Conservation (phyloP, 2,329 filamentous ascomycete genomes). For the Amylocarpus encephaloides region DNA sequence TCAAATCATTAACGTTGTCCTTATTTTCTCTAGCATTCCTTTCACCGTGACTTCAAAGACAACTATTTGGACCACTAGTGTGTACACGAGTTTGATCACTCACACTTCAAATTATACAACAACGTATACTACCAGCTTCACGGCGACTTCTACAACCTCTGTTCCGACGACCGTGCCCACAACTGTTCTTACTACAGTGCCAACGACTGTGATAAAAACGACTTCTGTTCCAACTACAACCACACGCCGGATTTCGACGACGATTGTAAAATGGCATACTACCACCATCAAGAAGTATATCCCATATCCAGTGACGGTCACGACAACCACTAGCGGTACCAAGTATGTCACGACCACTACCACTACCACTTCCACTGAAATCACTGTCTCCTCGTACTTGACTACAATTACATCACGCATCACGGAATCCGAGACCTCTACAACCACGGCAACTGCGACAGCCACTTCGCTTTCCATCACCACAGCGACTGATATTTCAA, state of each 20-base stretch:
- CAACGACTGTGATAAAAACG: not conserved
- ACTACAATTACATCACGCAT: conserved; percentile 9
- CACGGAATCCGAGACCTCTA: conserved; percentile 1
- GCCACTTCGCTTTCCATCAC: conserved; percentile 7
- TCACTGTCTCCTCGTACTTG: not conserved
- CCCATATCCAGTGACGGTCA: conserved; percentile 11
- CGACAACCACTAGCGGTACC: not conserved
- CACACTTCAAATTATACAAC: not conserved
- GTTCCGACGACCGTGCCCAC: not conserved
- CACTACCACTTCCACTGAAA: conserved; percentile 1
- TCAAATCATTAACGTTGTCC: not conserved
- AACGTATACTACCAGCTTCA: not conserved
- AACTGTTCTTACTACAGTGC: not conserved
- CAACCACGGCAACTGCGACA: conserved; percentile 4
- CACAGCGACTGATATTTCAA: not conserved
- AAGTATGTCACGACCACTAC: conserved; percentile 10
- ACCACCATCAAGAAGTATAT: conserved; percentile 17
- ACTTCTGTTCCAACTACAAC: conserved; percentile 2
- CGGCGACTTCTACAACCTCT: not conserved
- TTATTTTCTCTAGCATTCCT: not conserved
- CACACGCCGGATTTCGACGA: conserved; percentile 1
- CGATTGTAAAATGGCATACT: conserved; percentile 6
- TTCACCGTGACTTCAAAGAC: not conserved
- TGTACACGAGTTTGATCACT: not conserved
- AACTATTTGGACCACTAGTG: not conserved